Evolutionary conservation across 768 basidiomycete genomes (phyloP), one percentile per base, ranked within the genome.

Genomic region (Psilocybe cubensis): DNA sequence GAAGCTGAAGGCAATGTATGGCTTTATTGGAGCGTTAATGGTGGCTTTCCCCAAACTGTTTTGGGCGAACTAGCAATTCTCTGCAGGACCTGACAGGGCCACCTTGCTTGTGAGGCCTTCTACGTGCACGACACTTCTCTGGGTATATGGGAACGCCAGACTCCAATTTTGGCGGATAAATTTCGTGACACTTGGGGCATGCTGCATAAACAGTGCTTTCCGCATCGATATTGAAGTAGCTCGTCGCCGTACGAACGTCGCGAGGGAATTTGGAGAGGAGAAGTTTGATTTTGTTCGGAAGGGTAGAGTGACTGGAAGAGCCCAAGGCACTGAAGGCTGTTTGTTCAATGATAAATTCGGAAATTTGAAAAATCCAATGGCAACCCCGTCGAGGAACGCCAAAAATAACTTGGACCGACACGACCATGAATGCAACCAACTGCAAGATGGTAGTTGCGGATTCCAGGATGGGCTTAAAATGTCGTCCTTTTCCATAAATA

Each of bases 1-100:
- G n/a, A 64, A 52, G 31, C 41, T 52, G 46, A 64, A 66, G 4
- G 46, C 27, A 0, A 68, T 48, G 31, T 58, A 68, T 6, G 54
- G 52, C 53, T 68, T 68, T 38, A 68, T 47, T 7, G 23, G 24
- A 12, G 29, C 24, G n/a, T 17, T 11, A 25, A 47, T 47, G 9
- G 25, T 18, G 46, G n/a, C n/a, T n/a, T n/a, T n/a, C n/a, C n/a
- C n/a, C n/a, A n/a, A n/a, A n/a, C n/a, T n/a, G n/a, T n/a, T n/a
- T n/a, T n/a, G n/a, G n/a, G n/a, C n/a, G n/a, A n/a, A n/a, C n/a
- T n/a, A n/a, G n/a, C n/a, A n/a, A n/a, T n/a, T n/a, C n/a, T n/a
- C n/a, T n/a, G n/a, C n/a, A n/a, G n/a, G n/a, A n/a, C n/a, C n/a
- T n/a, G n/a, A n/a, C n/a, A n/a, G n/a, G n/a, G n/a, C n/a, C n/a